A percentile compares a stretch with the other conserved stretches of the same genome.
Conservation (phyloP, 2,329 filamentous ascomycete species). For the Cercospora sp. region DNA sequence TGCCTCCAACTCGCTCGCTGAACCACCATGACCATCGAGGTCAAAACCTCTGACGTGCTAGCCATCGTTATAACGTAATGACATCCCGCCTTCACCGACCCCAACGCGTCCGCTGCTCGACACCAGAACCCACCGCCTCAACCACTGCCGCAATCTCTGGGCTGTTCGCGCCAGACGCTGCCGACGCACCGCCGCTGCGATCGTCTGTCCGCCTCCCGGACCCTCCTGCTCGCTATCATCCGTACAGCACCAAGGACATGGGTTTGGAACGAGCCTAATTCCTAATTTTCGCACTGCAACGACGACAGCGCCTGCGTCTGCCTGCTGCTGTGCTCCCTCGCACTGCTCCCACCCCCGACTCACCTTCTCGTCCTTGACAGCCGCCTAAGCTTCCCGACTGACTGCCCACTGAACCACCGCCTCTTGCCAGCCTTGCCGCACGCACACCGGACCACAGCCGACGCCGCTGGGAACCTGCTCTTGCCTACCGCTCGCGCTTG, state of each 20-base stretch:
- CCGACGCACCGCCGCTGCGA: background rate
- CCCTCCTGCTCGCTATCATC: background rate
- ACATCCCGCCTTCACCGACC: conserved; percentile 4
- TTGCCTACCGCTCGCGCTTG: background rate
- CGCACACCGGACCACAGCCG: background rate
- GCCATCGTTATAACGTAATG: conserved; percentile 7
- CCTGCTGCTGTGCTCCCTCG: background rate
- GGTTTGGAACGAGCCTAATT: conserved; percentile 9
- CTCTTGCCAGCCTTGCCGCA: background rate
- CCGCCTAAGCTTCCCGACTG: background rate
- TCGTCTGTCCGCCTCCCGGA: background rate
- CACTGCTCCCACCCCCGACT: background rate
- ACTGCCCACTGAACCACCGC: background rate
- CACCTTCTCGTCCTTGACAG: background rate
- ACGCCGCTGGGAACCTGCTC: background rate
- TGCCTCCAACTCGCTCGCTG: background rate
- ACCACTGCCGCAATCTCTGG: background rate
- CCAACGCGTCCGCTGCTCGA: background rate
- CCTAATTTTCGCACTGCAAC: background rate
- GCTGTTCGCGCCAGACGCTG: background rate
- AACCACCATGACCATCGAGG: background rate
- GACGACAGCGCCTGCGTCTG: background rate
- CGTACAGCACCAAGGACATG: conserved; percentile 7
- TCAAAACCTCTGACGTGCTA: conserved; percentile 3
- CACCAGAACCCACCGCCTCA: background rate